A percentile compares a stretch with the other conserved stretches of the same genome.
phyloP scores from a whole-genome alignment of 371 early-diverging fungal genomes.

The Mortierella sp. region DNA sequence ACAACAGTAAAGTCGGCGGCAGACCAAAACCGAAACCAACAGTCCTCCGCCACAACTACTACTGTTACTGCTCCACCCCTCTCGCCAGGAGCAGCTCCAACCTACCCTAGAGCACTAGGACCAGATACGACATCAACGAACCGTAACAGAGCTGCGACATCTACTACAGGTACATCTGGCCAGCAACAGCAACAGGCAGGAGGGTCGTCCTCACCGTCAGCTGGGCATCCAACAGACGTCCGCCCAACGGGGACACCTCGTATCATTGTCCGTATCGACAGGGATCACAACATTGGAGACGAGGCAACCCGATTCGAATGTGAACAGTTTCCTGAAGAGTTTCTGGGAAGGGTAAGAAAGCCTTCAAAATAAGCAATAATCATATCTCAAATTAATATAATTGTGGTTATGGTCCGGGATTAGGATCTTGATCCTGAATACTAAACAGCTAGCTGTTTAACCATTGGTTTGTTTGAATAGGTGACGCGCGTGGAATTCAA shows the following conservation, averaged over 20 bases:
- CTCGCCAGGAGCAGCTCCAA: neutral
- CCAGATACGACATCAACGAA: neutral
- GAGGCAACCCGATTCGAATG: conserved; percentile 47
- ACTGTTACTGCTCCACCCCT: neutral
- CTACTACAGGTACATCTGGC: neutral
- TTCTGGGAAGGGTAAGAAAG: conserved; percentile 50
- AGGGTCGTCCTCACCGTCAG: neutral
- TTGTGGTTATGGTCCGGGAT: too few species aligned
- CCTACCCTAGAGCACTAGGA: neutral
- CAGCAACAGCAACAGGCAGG: conserved; percentile 8
- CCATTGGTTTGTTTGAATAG: conserved; percentile 9
- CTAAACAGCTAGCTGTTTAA: neutral
- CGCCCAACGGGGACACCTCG: conserved; percentile 38
- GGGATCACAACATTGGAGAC: conserved; percentile 45
- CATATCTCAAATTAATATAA: too few species aligned
- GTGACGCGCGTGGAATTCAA: conserved; percentile 44
- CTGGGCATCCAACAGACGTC: neutral
- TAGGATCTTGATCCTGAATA: too few species aligned
- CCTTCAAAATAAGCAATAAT: too few species aligned
- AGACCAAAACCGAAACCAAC: neutral
- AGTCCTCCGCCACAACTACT: neutral
- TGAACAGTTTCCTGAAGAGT: conserved; percentile 50
- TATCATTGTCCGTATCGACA: conserved; percentile 46
- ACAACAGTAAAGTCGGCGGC: neutral
- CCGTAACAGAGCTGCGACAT: neutral